Conservation (phyloP, 169 alveolate species). For the Pseudocohnilembus persalinus region DNA sequence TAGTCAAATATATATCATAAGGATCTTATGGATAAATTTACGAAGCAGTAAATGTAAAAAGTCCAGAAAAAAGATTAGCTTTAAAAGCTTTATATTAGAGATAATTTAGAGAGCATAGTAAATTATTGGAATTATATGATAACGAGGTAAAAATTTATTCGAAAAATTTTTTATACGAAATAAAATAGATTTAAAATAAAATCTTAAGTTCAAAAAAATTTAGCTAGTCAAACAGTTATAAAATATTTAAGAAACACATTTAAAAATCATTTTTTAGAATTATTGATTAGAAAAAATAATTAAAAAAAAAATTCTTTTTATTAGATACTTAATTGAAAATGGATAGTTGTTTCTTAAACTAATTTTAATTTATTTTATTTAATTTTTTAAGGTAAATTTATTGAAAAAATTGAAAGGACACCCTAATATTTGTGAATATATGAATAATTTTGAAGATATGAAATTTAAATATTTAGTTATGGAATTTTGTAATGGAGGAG, state of each 20-base stretch:
- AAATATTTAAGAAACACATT: too few relatives aligned
- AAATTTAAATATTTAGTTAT: neutral
- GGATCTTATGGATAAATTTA: neutral
- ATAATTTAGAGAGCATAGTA: neutral
- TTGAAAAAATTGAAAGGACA: neutral
- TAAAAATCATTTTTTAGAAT: too few relatives aligned
- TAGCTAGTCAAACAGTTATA: too few relatives aligned
- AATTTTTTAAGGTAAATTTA: neutral
- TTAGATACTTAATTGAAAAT: too few relatives aligned
- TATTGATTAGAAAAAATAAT: too few relatives aligned
- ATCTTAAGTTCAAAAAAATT: neutral
- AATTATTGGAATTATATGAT: neutral
- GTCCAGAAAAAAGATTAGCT: neutral
- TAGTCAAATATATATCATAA: neutral
- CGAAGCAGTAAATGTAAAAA: neutral
- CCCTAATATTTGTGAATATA: neutral
- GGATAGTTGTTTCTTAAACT: neutral
- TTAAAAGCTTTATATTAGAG: neutral
- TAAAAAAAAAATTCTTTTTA: too few relatives aligned
- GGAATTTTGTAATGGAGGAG: constrained; percentile 25
- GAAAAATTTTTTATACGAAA: too few relatives aligned
- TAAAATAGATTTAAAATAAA: too few relatives aligned
- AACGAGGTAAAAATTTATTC: neutral
- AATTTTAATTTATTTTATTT: too few relatives aligned
- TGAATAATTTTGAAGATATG: neutral